Evolutionary conservation across 768 basidiomycete species (phyloP).

Genomic region (Holtermannia corniformis): DNA sequence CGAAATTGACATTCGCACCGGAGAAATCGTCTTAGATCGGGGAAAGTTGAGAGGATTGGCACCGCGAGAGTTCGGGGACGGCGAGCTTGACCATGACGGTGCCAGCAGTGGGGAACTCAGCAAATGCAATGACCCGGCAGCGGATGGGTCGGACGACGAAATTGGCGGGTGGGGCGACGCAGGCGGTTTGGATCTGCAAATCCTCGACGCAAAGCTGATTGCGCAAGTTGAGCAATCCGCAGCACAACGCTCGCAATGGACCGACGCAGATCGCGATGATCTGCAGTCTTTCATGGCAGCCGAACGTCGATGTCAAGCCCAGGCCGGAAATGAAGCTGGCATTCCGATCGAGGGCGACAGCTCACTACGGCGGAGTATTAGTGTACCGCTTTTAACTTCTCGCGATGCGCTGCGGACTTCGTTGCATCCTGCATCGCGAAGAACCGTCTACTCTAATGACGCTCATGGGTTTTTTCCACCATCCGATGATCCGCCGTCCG

Average conservation of each 20-base stretch:
- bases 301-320: slow-evolving; percentile 3
- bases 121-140: slow-evolving; percentile 13
- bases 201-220: not conserved
- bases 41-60: slow-evolving; percentile 10
- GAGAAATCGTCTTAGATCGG: slow-evolving; percentile 16
- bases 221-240: not conserved
- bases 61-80: slow-evolving; percentile 2
- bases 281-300: slow-evolving; percentile 16
- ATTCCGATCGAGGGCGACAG: not conserved
- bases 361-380: no score
- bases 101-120: slow-evolving; percentile 3
- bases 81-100: slow-evolving; percentile 12
- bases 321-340: not conserved
- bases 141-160: slow-evolving; percentile 14
- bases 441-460: not conserved
- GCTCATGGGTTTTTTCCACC: not conserved
- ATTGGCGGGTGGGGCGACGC: slow-evolving; percentile 21
- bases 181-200: slow-evolving; percentile 14
- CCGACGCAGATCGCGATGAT: slow-evolving; percentile 23
- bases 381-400: no score
- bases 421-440: no score
- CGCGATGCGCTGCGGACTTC: no score
- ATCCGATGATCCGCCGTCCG: not conserved
- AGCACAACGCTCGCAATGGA: slow-evolving; percentile 3
- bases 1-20: slow-evolving; percentile 27